A percentile compares a stretch with the other conserved stretches of the same genome.
Conservation (phyloP, 129 eudicot species). For the Flaveria brownii region DNA sequence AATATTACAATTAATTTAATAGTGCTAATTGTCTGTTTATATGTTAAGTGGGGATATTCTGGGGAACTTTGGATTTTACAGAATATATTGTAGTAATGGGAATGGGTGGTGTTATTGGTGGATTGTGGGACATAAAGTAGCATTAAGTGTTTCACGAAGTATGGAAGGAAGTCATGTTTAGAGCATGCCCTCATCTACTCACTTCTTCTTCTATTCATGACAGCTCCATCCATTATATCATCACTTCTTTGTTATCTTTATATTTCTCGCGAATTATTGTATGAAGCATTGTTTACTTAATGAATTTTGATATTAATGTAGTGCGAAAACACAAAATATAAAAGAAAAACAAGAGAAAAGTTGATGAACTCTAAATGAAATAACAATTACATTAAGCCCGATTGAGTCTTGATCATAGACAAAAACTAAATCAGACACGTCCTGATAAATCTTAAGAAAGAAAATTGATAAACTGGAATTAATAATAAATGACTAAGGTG, state of each 20-base stretch:
- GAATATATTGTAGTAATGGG: background rate
- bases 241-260: background rate
- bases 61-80: background rate
- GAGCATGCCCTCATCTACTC: slow-evolving; percentile 17
- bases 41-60: slow-evolving; percentile 1
- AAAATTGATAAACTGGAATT: no score
- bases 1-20: background rate
- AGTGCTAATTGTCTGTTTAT: background rate
- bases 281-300: background rate
- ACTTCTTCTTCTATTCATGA: background rate
- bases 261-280: background rate
- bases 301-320: no score
- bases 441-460: no score
- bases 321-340: no score
- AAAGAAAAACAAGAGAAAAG: no score
- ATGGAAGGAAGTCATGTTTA: slow-evolving; percentile 10
- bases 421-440: no score
- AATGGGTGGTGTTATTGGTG: background rate
- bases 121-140: slow-evolving; percentile 5
- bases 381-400: no score
- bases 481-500: no score
- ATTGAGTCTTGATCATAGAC: no score
- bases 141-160: slow-evolving; percentile 8
- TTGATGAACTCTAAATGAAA: no score
- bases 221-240: background rate